Evolutionary conservation across 1,139 yeast species (phyloP).

Genomic region (Protomyces inundatus): DNA sequence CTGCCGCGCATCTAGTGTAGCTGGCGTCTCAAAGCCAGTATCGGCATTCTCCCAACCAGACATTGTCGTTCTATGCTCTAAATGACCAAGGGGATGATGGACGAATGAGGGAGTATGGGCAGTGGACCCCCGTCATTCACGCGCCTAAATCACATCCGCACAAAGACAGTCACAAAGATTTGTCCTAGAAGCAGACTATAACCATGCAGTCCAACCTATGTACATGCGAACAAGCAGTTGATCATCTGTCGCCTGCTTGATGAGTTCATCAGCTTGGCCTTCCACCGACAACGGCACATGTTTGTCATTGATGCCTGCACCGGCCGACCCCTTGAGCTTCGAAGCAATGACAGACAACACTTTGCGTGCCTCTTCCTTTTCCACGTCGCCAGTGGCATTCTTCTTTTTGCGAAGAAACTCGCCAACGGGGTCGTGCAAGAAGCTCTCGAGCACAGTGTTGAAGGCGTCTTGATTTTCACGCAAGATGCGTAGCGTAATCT

Average conservation of each 20-base stretch:
- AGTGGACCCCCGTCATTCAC: background rate
- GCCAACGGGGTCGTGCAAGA: slow-evolving; percentile 84
- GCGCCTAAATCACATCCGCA: too few species aligned
- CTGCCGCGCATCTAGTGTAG: background rate
- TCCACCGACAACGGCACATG: slow-evolving; percentile 73
- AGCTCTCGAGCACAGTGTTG: slow-evolving; percentile 87
- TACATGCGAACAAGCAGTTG: slow-evolving; percentile 80
- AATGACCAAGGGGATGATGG: background rate
- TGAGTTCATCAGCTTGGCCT: slow-evolving; percentile 86
- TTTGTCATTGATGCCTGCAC: slow-evolving; percentile 61
- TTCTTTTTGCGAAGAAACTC: slow-evolving; percentile 44
- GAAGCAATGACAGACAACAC: slow-evolving; percentile 72
- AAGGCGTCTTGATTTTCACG: slow-evolving; percentile 79
- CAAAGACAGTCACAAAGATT: background rate
- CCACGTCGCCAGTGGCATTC: slow-evolving; percentile 31
- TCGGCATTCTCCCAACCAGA: background rate
- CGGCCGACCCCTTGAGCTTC: slow-evolving; percentile 73
- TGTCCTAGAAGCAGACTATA: background rate
- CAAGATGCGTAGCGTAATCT: slow-evolving; percentile 68
- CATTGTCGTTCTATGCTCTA: background rate
- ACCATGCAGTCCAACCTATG: slow-evolving; percentile 49
- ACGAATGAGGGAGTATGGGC: background rate
- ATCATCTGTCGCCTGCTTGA: slow-evolving; percentile 72
- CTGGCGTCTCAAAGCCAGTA: background rate
- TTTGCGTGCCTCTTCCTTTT: slow-evolving; percentile 33